Conservation (phyloP, 2,329 filamentous ascomycete genomes). For the Botryotinia convoluta region DNA sequence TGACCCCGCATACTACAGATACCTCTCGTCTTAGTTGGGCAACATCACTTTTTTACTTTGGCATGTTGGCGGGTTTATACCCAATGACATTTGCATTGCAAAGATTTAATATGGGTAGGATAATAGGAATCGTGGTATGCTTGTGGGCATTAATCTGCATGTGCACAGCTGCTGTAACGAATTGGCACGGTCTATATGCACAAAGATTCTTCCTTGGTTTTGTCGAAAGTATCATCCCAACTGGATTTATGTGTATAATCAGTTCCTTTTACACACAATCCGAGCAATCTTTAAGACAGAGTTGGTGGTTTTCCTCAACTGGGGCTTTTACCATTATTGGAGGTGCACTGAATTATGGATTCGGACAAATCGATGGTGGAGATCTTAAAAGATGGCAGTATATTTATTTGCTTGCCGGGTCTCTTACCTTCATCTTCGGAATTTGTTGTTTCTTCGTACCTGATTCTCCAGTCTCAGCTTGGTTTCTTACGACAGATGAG, state of each 20-base stretch:
- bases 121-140: slow-evolving; percentile 61
- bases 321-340: slow-evolving; percentile 59
- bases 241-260: slow-evolving; percentile 64
- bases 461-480: slow-evolving; percentile 63
- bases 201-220: slow-evolving; percentile 64
- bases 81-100: slow-evolving; percentile 71
- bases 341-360: slow-evolving; percentile 63
- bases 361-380: slow-evolving; percentile 58
- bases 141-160: slow-evolving; percentile 67
- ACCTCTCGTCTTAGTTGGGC: slow-evolving; percentile 73
- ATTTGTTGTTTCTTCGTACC: slow-evolving; percentile 64
- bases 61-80: slow-evolving; percentile 71
- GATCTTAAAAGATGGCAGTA: slow-evolving; percentile 64
- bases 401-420: slow-evolving; percentile 48
- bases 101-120: slow-evolving; percentile 61
- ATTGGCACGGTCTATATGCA: slow-evolving; percentile 60
- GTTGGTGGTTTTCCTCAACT: slow-evolving; percentile 62
- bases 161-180: slow-evolving; percentile 64
- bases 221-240: slow-evolving; percentile 63
- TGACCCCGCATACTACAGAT: slow-evolving; percentile 54
- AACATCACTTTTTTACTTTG: slow-evolving; percentile 77
- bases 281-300: slow-evolving; percentile 63
- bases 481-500: slow-evolving; percentile 65
- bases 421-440: slow-evolving; percentile 62
- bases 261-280: slow-evolving; percentile 61